Base-by-base conservation (phyloP, 1,139 yeast genomes). In the Schwanniomyces etchellsii region DNA sequence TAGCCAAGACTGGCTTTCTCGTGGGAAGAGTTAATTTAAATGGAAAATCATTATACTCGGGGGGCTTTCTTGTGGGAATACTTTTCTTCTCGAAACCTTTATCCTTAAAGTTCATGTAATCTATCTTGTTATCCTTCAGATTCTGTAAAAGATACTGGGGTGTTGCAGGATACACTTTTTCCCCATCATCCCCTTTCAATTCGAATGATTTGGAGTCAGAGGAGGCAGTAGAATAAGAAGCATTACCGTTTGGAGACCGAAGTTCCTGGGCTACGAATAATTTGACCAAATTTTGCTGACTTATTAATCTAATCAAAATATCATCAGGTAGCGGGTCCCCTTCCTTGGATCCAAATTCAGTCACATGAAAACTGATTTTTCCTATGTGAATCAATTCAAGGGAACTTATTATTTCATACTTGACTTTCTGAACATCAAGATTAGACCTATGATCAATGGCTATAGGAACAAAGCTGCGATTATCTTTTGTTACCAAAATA, bases 41-140 rank as follows among this genome's bases (percentile, higher is more conserved):
- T 4, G 55, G 53, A 28, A 47, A 41, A 17, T 44, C 39, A 14
- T 37, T 37, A 24, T 14, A 24, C 5, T 34, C 17, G 14, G 35
- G 12, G 4, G 27, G 10, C n/a, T 17, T 15, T 13, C 17, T 16
- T 9, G 21, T 18, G 7, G 21, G 21, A 7, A 18, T n/a, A 7
- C 9, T 7, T 7, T 7, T 7, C 9, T n/a, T 7, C n/a, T 18
- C 21, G 9, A 18, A n/a, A n/a, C 47, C 53, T 17, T 37, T 36
- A 14, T 74, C 84, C 46, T 81, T 81, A 47, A 78, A 70, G 43
- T 75, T 80, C 64, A 79, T 57, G 44, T 81, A 81, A 49, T 81
- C 88, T 38, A 34, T 55, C 40, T 20, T 52, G 53, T 58, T 52
- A 69, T 58, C 60, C 35, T 20, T 48, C 26, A 29, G 36, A 7